These are phyloP conservation scores for Phytophthora cryptogea DNA, from an alignment of 352 stramenopile species.

Conservation along the genomic window DNA sequence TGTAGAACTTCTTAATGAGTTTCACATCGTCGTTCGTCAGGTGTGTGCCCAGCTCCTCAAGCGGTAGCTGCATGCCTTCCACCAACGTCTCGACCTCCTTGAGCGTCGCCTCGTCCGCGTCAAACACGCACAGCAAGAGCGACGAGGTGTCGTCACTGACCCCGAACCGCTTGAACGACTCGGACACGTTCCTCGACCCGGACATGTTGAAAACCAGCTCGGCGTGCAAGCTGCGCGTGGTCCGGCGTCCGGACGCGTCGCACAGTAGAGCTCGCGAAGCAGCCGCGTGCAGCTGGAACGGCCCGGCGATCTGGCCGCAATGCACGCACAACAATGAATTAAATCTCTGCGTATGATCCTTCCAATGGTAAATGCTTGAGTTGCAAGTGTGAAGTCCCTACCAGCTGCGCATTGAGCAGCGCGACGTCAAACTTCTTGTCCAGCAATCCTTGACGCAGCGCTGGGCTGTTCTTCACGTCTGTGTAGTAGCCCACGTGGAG, in stretches of 20 bases:
- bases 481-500: slow-evolving; percentile 77
- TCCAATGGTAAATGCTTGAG: slow-evolving; percentile 1
- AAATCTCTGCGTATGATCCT: background rate
- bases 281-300: slow-evolving; percentile 79
- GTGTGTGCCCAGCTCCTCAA: slow-evolving; percentile 54
- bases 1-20: slow-evolving; percentile 83
- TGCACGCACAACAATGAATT: slow-evolving; percentile 2
- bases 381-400: slow-evolving; percentile 19
- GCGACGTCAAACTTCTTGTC: slow-evolving; percentile 73
- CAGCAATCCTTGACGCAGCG: slow-evolving; percentile 59
- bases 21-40: slow-evolving; percentile 54
- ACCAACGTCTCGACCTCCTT: slow-evolving; percentile 46
- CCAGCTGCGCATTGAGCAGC: slow-evolving; percentile 75
- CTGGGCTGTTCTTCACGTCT: slow-evolving; percentile 70
- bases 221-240: slow-evolving; percentile 77
- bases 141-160: slow-evolving; percentile 57
- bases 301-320: slow-evolving; percentile 58
- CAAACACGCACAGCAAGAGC: slow-evolving; percentile 77
- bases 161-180: slow-evolving; percentile 84
- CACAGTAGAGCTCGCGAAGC: slow-evolving; percentile 75
- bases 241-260: slow-evolving; percentile 57
- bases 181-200: slow-evolving; percentile 78
- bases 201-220: slow-evolving; percentile 90
- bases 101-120: slow-evolving; percentile 55
- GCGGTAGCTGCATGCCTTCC: slow-evolving; percentile 50